Evolutionary conservation across 2,329 filamentous ascomycete genomes (phyloP).

Genomic region (Fusarium penzigii): DNA sequence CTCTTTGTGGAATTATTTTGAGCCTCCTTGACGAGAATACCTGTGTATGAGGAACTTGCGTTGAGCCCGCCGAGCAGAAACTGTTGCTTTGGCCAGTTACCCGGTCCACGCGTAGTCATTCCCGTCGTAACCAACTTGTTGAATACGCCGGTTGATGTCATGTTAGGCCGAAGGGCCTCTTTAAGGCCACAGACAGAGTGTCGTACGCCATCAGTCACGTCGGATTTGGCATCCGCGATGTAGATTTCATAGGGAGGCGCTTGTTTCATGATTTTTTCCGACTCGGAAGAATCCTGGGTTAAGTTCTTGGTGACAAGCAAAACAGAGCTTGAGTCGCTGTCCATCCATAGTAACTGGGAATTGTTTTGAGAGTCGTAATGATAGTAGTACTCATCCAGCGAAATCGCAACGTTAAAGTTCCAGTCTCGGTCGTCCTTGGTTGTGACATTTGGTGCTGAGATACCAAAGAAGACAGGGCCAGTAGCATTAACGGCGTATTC

Average conservation of each 20-base stretch:
- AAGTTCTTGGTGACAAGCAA: slow-evolving; percentile 78
- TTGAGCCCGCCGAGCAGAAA: slow-evolving; percentile 82
- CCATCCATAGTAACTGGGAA: slow-evolving; percentile 72
- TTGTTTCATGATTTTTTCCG: slow-evolving; percentile 55
- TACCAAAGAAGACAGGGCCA: slow-evolving; percentile 72
- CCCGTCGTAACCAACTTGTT: slow-evolving; percentile 53
- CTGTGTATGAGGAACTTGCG: slow-evolving; percentile 68
- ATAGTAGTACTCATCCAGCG: slow-evolving; percentile 78
- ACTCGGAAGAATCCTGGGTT: slow-evolving; percentile 55
- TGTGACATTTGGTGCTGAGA: slow-evolving; percentile 69
- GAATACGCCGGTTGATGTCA: slow-evolving; percentile 47
- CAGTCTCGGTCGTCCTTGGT: slow-evolving; percentile 65
- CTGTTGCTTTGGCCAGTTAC: slow-evolving; percentile 76
- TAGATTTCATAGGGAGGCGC: slow-evolving; percentile 75
- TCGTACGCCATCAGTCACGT: slow-evolving; percentile 66
- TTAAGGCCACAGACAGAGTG: slow-evolving; percentile 82
- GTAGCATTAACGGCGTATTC: slow-evolving; percentile 62
- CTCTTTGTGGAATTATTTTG: slow-evolving; percentile 47
- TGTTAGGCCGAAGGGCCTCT: slow-evolving; percentile 60
- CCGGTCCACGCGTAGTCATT: slow-evolving; percentile 69
- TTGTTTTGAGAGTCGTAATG: slow-evolving; percentile 48
- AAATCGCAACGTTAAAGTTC: slow-evolving; percentile 80
- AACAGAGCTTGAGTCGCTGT: slow-evolving; percentile 78
- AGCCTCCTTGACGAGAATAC: slow-evolving; percentile 66
- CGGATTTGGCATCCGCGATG: slow-evolving; percentile 62